These are phyloP conservation scores for Arabidopsis thaliana DNA, from an alignment of 345 rosid genomes.

Conservation along the genomic window DNA sequence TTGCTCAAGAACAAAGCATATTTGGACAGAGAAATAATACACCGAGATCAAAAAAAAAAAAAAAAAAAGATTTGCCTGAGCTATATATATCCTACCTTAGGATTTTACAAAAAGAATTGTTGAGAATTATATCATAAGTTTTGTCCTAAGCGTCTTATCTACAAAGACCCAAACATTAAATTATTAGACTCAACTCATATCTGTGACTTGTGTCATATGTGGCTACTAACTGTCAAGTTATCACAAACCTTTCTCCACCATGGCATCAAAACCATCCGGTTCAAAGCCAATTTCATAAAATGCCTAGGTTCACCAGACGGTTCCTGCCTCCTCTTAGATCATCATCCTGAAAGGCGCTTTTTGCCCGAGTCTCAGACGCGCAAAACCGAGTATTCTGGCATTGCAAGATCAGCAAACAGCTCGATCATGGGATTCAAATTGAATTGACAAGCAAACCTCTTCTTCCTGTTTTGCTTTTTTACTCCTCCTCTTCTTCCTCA, in stretches of 20 bases:
- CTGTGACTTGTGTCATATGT: conserved; percentile 28
- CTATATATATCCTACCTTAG: conserved; percentile 20
- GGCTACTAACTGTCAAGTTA: conserved; percentile 9
- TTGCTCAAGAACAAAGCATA: conserved; percentile 15
- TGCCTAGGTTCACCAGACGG: conserved; percentile 18
- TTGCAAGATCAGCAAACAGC: conserved; percentile 34
- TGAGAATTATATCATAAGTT: conserved; percentile 30
- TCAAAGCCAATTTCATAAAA: conserved; percentile 17
- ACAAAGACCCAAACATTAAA: conserved; percentile 14
- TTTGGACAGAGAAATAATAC: background rate
- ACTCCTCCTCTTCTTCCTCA: conserved; percentile 49
- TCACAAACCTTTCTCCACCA: conserved; percentile 26
- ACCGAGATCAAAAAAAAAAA: background rate
- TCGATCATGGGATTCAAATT: conserved; percentile 7
- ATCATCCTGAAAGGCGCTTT: conserved; percentile 18
- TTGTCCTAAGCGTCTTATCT: conserved; percentile 34
- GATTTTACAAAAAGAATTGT: conserved; percentile 37
- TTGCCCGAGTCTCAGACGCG: background rate
- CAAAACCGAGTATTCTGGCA: conserved; percentile 5
- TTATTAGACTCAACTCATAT: conserved; percentile 31
- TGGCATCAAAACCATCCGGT: conserved; percentile 30
- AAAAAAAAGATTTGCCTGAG: conserved; percentile 21
- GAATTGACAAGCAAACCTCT: conserved; percentile 26
- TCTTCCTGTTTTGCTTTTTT: conserved; percentile 21
- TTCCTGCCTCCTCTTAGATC: conserved; percentile 19